Evolutionary conservation across 208 protist species (phyloP), one percentile per base, ranked within the genome.

Genomic region (Trypanosoma platydactyli): DNA sequence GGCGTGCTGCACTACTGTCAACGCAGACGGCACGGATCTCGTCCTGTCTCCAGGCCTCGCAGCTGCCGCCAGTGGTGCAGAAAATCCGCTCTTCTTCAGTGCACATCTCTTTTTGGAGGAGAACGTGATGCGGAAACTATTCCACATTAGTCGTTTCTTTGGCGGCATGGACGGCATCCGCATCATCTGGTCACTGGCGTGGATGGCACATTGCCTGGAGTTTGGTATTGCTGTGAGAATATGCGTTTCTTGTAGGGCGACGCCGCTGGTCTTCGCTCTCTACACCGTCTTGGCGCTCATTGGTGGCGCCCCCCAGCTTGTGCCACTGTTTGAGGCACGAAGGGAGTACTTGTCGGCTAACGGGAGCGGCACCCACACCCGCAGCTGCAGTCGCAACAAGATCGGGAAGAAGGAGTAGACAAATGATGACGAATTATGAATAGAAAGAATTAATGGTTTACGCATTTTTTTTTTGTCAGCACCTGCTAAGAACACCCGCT

Each of bases 181-280:
- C 33, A 18, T 73, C 0, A 64, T 82, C 24, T 80, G 69, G 48
- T 61, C 63, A 0, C 41, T 73, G 5, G 77, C 80, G 9, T 92
- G 80, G 78, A 13, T 83, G 7, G 63, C 77, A 15, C 86, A 92
- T 60, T 57, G 76, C 27, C 56, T 83, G 41, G 86, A 92, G 62
- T 24, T 80, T 0, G 82, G 71, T 35, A 65, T 89, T 66, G 80
- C 76, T 58, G 20, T 78, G 18, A 67, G 81, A 29, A 80, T 86
- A 9, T 89, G 82, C 55, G 29, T 64, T 9, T 65, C 68, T 12
- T 85, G 80, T 68, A 67, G 71, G 51, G 83, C 81, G 1, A 52
- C 64, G 3, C 20, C 61, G 4, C 25, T 27, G 1, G 68, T 65
- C 29, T 76, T 69, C 54, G 29, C 61, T 6, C 50, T 71, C 4